Evolutionary conservation across 306 rosid species (phyloP).

Genomic region (Fagus crenata): DNA sequence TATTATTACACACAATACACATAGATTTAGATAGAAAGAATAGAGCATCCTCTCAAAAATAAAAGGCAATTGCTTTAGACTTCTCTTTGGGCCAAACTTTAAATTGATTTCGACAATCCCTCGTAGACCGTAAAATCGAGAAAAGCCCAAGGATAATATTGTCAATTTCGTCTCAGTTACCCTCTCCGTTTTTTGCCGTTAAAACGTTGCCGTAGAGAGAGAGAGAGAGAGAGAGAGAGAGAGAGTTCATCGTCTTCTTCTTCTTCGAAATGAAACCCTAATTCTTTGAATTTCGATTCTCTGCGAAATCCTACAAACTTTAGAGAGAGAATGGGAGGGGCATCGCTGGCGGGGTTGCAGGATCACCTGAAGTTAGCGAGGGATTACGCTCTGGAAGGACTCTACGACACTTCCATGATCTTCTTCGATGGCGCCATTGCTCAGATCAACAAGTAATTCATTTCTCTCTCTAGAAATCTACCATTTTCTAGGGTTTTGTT

Average conservation of each 20-base stretch:
- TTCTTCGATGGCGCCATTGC: slow-evolving; percentile 95
- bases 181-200: no score
- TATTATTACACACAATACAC: no score
- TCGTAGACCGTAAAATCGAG: no score
- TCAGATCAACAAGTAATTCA: slow-evolving; percentile 89
- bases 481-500: slow-evolving; percentile 3
- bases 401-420: slow-evolving; percentile 89
- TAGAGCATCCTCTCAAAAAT: no score
- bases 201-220: neutral
- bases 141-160: no score
- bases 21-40: no score
- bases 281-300: neutral
- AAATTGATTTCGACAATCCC: no score
- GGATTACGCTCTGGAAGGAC: slow-evolving; percentile 90
- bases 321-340: slow-evolving; percentile 50
- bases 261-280: slow-evolving; percentile 2
- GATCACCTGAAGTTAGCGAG: slow-evolving; percentile 93
- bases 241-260: slow-evolving; percentile 12
- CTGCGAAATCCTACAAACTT: neutral
- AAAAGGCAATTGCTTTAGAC: no score
- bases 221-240: no score
- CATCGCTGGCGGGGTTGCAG: slow-evolving; percentile 73
- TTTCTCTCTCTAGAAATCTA: neutral
- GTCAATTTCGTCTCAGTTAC: no score
- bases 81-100: no score